Evolutionary conservation across 371 early-diverging fungal species (phyloP).

Genomic region (Haplosporangium sp.): DNA sequence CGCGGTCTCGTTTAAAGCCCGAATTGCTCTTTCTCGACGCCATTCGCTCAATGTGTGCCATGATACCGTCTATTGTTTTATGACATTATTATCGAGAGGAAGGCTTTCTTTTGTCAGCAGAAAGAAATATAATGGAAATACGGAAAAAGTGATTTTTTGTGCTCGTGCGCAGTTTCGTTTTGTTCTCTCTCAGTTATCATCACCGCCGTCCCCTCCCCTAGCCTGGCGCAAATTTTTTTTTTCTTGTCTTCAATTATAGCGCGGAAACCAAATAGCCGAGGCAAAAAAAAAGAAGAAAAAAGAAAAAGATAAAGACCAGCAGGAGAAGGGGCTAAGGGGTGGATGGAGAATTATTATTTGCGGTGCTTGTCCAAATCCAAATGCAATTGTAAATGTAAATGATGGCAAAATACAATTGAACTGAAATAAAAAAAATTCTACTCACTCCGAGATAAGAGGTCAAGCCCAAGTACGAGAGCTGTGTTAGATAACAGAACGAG

Average conservation of each 20-base stretch:
- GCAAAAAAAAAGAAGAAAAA: slow-evolving; percentile 6
- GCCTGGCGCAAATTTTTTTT: too few relatives aligned
- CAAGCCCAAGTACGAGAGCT: slow-evolving; percentile 46
- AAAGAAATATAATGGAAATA: neutral
- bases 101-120: neutral
- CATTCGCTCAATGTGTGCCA: slow-evolving; percentile 55
- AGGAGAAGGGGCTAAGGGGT: neutral
- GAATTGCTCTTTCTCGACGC: slow-evolving; percentile 37
- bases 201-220: too few relatives aligned
- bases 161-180: too few relatives aligned
- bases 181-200: too few relatives aligned
- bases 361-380: too few relatives aligned
- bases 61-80: slow-evolving; percentile 31
- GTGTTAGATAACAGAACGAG: slow-evolving; percentile 48
- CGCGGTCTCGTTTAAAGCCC: neutral
- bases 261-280: neutral
- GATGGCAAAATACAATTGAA: neutral
- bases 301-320: neutral
- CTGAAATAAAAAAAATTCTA: slow-evolving; percentile 3
- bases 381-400: too few relatives aligned
- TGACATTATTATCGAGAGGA: neutral
- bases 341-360: too few relatives aligned
- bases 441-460: slow-evolving; percentile 52
- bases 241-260: too few relatives aligned
- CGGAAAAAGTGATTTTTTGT: too few relatives aligned